A percentile compares a stretch with the other conserved stretches of the same genome.
Conservation (phyloP, 495 filamentous ascomycete species). For the Cetradonia linearis region DNA sequence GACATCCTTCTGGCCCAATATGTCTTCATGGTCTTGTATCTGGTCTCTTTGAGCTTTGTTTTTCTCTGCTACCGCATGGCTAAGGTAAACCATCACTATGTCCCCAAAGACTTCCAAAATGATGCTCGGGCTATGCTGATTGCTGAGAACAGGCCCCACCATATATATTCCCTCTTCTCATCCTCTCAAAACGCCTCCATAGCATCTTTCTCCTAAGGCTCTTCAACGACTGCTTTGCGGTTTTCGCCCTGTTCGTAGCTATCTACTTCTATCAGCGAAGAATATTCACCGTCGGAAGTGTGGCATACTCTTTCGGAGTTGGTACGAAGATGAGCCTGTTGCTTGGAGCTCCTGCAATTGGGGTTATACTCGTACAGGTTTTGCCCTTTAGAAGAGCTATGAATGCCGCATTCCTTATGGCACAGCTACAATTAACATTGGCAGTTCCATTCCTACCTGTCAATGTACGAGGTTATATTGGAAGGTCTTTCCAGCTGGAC, state of each 20-base stretch:
- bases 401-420: slow-evolving; percentile 57
- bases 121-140: slow-evolving; percentile 10
- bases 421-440: slow-evolving; percentile 60
- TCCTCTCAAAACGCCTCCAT: slow-evolving; percentile 85
- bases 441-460: slow-evolving; percentile 64
- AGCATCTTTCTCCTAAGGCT: slow-evolving; percentile 85
- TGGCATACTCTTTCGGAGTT: slow-evolving; percentile 67
- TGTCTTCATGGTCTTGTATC: slow-evolving; percentile 69
- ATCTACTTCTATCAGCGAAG: slow-evolving; percentile 66
- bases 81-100: slow-evolving; percentile 37
- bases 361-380: slow-evolving; percentile 58
- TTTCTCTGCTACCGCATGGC: slow-evolving; percentile 73
- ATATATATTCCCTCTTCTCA: slow-evolving; percentile 77
- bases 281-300: slow-evolving; percentile 58
- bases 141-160: slow-evolving; percentile 55
- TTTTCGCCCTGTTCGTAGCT: slow-evolving; percentile 68
- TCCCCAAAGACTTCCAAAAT: neutral
- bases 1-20: slow-evolving; percentile 72
- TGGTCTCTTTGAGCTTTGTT: slow-evolving; percentile 62
- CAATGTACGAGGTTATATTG: slow-evolving; percentile 61
- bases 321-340: slow-evolving; percentile 89
- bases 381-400: slow-evolving; percentile 52
- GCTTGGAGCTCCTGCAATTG: slow-evolving; percentile 70
- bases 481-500: slow-evolving; percentile 78
- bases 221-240: slow-evolving; percentile 91